Percentiles rank a stretch among this genome's conserved stretches.
phyloP scores from a whole-genome alignment of 2,329 filamentous ascomycete genomes.

The Penicillium psychrosexuale region DNA sequence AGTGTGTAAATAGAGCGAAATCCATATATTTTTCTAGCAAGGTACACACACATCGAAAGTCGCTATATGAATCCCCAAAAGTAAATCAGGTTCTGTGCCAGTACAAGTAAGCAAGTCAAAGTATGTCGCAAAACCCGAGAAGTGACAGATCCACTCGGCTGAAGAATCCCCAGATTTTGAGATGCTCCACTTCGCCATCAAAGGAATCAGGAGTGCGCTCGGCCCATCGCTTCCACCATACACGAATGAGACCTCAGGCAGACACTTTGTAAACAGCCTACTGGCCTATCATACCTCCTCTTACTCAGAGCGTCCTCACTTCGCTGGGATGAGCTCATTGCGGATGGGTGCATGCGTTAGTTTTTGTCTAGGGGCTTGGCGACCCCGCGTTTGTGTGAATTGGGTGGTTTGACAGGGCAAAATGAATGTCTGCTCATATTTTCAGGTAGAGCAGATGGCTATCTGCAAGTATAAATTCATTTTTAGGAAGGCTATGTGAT shows the following conservation, averaged over 20 bases:
- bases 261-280: neutral
- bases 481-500: neutral
- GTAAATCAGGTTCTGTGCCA: neutral
- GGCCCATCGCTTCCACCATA: neutral
- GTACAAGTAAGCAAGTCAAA: neutral
- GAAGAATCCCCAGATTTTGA: slow-evolving; percentile 4
- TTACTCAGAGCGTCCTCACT: slow-evolving; percentile 16
- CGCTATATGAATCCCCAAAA: neutral
- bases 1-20: neutral
- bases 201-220: neutral
- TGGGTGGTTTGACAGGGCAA: neutral
- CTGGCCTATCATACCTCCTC: slow-evolving; percentile 15
- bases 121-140: neutral
- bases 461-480: too few relatives aligned
- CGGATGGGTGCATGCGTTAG: slow-evolving; percentile 7
- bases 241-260: neutral
- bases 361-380: slow-evolving; percentile 11
- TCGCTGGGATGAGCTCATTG: slow-evolving; percentile 14
- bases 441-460: neutral
- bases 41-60: neutral
- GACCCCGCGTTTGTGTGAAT: slow-evolving; percentile 17
- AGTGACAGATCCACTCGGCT: slow-evolving; percentile 7
- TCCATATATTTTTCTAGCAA: neutral
- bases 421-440: neutral
- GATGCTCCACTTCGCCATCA: slow-evolving; percentile 3